Percentiles rank a stretch among this genome's conserved stretches.
phyloP scores from a whole-genome alignment of 306 rosid genomes.

The Dryas drummondii region DNA sequence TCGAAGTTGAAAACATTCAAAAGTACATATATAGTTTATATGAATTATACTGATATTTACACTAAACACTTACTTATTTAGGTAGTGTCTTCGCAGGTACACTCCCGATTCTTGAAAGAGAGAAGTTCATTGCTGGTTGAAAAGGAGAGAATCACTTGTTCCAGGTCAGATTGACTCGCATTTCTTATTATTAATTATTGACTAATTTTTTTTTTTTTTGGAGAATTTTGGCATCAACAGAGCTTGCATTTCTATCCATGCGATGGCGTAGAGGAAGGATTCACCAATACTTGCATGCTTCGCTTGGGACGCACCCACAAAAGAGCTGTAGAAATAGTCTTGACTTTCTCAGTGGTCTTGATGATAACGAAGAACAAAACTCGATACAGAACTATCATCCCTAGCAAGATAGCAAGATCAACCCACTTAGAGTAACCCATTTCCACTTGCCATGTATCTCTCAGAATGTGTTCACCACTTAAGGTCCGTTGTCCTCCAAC shows the following conservation, averaged over 20 bases:
- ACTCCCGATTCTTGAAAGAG: too few species aligned
- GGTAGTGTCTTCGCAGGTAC: too few species aligned
- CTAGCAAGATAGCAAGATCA: slow-evolving; percentile 52
- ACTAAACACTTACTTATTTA: too few species aligned
- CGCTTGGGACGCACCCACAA: slow-evolving; percentile 11
- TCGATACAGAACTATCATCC: slow-evolving; percentile 54
- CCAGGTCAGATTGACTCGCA: too few species aligned
- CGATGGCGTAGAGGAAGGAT: slow-evolving; percentile 19
- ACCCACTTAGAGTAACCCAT: slow-evolving; percentile 66
- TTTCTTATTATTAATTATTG: too few species aligned
- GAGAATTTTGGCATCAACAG: too few species aligned
- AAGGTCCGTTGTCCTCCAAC: not conserved
- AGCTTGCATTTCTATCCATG: slow-evolving; percentile 2
- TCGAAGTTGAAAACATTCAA: too few species aligned
- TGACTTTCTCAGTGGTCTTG: slow-evolving; percentile 48
- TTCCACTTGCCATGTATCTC: slow-evolving; percentile 38
- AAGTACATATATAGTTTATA: too few species aligned
- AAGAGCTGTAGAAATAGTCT: slow-evolving; percentile 22
- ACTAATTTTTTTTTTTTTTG: too few species aligned
- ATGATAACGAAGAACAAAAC: slow-evolving; percentile 45
- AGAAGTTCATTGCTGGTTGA: too few species aligned
- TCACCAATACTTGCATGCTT: slow-evolving; percentile 10
- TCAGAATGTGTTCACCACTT: slow-evolving; percentile 40
- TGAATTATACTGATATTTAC: too few species aligned
- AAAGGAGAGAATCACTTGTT: too few species aligned